A percentile compares a stretch with the other conserved stretches of the same genome.
These are phyloP conservation scores for Plasmodium adleri DNA, from an alignment of 169 alveolate species.

Conservation along the genomic window DNA sequence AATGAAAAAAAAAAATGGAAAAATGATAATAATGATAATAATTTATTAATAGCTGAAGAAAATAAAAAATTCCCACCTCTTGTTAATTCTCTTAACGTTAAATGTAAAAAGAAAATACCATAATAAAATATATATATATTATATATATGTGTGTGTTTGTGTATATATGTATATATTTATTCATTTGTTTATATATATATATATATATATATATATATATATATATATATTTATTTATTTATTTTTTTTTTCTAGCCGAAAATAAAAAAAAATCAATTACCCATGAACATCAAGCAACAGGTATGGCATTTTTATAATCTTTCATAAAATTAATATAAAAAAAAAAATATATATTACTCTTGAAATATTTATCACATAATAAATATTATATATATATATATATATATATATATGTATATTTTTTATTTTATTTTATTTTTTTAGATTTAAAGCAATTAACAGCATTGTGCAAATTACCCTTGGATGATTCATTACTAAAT, in stretches of 20 bases:
- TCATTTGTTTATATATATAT: too few relatives aligned
- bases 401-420: background rate
- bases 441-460: slow-evolving; percentile 67
- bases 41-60: slow-evolving; percentile 4
- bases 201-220: slow-evolving; percentile 8
- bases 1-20: slow-evolving; percentile 55
- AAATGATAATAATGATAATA: slow-evolving; percentile 22
- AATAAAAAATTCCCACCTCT: slow-evolving; percentile 59
- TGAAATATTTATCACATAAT: background rate
- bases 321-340: background rate
- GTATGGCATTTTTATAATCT: slow-evolving; percentile 9
- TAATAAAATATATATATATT: background rate
- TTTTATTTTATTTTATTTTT: slow-evolving; percentile 7
- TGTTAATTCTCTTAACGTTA: slow-evolving; percentile 5
- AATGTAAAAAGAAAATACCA: slow-evolving; percentile 21
- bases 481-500: slow-evolving; percentile 59
- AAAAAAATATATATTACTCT: background rate
- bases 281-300: slow-evolving; percentile 35
- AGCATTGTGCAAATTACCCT: slow-evolving; percentile 55
- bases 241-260: slow-evolving; percentile 9
- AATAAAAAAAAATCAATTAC: slow-evolving; percentile 44
- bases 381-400: background rate
- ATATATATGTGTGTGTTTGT: background rate
- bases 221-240: background rate
- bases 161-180: background rate